phyloP scores from a whole-genome alignment of 371 early-diverging fungal genomes.

The Apophysomyces elegans region DNA sequence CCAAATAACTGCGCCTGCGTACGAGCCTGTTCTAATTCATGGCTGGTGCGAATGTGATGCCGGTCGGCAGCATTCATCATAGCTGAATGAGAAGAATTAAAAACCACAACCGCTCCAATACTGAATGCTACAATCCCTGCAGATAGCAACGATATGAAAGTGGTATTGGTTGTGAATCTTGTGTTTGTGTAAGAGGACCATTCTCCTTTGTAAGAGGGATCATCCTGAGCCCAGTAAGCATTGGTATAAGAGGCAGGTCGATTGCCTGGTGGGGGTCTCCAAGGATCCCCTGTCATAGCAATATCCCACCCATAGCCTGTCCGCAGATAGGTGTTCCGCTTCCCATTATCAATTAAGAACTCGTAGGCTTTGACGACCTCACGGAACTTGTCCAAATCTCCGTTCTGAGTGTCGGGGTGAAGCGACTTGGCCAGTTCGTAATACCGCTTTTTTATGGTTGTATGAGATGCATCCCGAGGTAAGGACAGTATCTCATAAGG shows the following conservation, averaged over 20 bases:
- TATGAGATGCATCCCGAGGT: slow-evolving; percentile 22
- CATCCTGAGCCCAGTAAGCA: slow-evolving; percentile 27
- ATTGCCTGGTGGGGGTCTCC: slow-evolving; percentile 21
- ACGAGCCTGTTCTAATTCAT: slow-evolving; percentile 44
- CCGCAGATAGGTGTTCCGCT: slow-evolving; percentile 25
- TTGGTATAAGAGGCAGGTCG: slow-evolving; percentile 26
- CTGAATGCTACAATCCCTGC: slow-evolving; percentile 30
- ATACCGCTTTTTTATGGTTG: slow-evolving; percentile 43
- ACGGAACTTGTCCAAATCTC: slow-evolving; percentile 39
- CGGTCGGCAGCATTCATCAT: slow-evolving; percentile 36
- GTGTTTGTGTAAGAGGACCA: slow-evolving; percentile 33
- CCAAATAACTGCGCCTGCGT: slow-evolving; percentile 48
- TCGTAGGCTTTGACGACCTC: slow-evolving; percentile 45
- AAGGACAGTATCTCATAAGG: slow-evolving; percentile 43
- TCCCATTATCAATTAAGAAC: slow-evolving; percentile 31
- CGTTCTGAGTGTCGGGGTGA: slow-evolving; percentile 43
- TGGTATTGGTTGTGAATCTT: slow-evolving; percentile 37
- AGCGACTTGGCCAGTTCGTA: slow-evolving; percentile 45
- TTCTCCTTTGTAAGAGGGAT: slow-evolving; percentile 30
- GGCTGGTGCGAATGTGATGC: slow-evolving; percentile 38
- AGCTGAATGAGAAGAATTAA: slow-evolving; percentile 30
- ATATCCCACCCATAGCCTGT: slow-evolving; percentile 42
- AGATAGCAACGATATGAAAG: slow-evolving; percentile 39
- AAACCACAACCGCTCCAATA: slow-evolving; percentile 27
- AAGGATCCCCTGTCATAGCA: slow-evolving; percentile 13